These are phyloP conservation scores for Exobasidium rhododendri DNA, from an alignment of 1,284 basidiomycete genomes.

Conservation along the genomic window DNA sequence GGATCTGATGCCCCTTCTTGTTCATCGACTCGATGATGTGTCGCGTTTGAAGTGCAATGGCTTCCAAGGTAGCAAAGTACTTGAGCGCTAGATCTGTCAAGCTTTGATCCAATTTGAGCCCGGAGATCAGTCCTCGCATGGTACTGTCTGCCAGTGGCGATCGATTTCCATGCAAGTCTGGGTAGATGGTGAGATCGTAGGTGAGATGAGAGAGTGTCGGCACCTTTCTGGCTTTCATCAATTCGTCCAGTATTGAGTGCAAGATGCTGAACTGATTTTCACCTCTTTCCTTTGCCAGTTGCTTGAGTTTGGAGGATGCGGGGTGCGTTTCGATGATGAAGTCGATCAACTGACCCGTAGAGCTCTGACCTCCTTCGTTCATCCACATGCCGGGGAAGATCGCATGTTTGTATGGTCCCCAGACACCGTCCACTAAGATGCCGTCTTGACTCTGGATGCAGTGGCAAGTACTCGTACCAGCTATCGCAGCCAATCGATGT, in stretches of 20 bases:
- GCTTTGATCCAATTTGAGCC: conserved; percentile 75
- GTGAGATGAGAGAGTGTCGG: conserved; percentile 67
- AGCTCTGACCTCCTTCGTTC: conserved; percentile 98
- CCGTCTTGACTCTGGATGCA: conserved; percentile 69
- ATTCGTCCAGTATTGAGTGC: conserved; percentile 69
- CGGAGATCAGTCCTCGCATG: conserved; percentile 87
- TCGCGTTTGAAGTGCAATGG: conserved; percentile 89
- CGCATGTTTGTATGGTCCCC: conserved; percentile 90
- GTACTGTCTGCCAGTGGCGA: conserved; percentile 89
- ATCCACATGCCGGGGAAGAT: conserved; percentile 83
- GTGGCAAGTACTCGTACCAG: conserved; percentile 94
- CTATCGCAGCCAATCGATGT: conserved; percentile 83
- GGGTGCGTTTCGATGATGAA: conserved; percentile 91
- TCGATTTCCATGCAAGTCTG: conserved; percentile 80
- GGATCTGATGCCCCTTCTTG: conserved; percentile 74
- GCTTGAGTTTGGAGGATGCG: conserved; percentile 70
- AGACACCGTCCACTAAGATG: conserved; percentile 85
- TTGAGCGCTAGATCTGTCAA: conserved; percentile 80
- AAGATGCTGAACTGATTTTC: conserved; percentile 63
- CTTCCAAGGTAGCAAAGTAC: conserved; percentile 87
- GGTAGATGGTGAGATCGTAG: conserved; percentile 87
- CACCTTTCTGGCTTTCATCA: conserved; percentile 58
- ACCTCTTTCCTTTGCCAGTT: conserved; percentile 58
- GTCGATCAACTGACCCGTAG: conserved; percentile 96
- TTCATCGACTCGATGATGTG: conserved; percentile 95